Evolutionary conservation across 352 stramenopile genomes (phyloP).

Genomic region (Globisporangium emineosum): DNA sequence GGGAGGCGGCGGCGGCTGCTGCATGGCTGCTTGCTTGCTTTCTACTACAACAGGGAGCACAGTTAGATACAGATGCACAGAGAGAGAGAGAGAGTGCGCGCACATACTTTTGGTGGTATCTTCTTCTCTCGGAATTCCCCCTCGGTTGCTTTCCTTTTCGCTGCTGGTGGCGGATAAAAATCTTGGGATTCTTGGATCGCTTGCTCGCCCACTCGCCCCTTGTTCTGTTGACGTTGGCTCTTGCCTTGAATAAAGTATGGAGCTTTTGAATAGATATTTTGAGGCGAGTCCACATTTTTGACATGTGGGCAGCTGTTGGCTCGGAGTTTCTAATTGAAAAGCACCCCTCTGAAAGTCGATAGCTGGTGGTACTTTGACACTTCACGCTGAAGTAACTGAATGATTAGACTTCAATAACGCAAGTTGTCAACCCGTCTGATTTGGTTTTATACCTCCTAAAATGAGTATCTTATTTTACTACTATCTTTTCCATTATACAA

Average conservation of each 20-base stretch:
- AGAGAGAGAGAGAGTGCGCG: slow-evolving; percentile 4
- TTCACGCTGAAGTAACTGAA: neutral
- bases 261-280: neutral
- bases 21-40: slow-evolving; percentile 1
- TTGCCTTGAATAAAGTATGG: neutral
- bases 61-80: neutral
- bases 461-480: no score
- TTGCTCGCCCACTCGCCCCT: no score
- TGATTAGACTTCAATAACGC: no score
- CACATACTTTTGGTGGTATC: no score
- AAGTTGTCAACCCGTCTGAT: no score
- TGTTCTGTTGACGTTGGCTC: neutral
- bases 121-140: neutral
- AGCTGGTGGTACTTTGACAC: no score
- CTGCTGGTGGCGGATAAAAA: neutral
- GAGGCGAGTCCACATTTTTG: neutral
- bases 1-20: slow-evolving; percentile 14
- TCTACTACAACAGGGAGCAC: neutral
- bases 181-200: neutral
- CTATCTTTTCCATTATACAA: no score
- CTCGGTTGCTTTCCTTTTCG: neutral
- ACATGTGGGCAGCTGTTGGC: neutral
- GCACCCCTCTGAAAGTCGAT: neutral
- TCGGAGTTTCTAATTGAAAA: neutral
- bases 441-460: no score